These are phyloP conservation scores for Podospora pseudopauciseta DNA, from an alignment of 495 filamentous ascomycete species.

Conservation along the genomic window DNA sequence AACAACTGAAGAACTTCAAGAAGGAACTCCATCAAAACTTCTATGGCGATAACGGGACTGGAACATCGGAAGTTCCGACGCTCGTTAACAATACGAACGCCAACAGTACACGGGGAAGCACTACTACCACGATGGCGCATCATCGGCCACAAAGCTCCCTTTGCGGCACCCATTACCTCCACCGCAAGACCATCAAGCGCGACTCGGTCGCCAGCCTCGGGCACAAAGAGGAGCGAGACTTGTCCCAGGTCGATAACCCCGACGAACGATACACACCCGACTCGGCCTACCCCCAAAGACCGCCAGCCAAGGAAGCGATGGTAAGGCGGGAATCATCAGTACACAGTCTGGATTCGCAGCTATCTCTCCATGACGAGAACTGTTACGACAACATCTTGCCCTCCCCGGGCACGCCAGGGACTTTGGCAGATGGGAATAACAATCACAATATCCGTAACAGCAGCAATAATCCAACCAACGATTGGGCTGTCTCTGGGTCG, in stretches of 20 bases:
- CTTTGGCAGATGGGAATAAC: neutral
- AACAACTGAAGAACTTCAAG: conserved; percentile 5
- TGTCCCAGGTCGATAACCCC: neutral
- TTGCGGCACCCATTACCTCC: neutral
- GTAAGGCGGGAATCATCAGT: neutral
- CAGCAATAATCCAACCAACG: neutral
- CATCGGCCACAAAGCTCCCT: neutral
- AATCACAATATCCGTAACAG: neutral
- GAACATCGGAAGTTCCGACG: conserved; percentile 9
- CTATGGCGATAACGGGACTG: conserved; percentile 2
- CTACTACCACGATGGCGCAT: neutral
- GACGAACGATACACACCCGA: neutral
- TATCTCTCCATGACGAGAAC: neutral
- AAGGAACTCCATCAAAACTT: conserved; percentile 13
- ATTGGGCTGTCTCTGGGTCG: neutral
- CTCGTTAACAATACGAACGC: neutral
- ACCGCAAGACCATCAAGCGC: neutral
- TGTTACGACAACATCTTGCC: neutral
- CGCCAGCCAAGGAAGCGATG: neutral
- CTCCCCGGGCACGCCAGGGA: neutral
- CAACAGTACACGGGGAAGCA: neutral
- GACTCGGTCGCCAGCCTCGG: neutral
- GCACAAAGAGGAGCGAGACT: neutral
- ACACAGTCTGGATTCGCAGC: neutral
- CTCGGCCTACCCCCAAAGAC: neutral